phyloP scores from a whole-genome alignment of 1,284 basidiomycete genomes.

The Testicularia cyperi region DNA sequence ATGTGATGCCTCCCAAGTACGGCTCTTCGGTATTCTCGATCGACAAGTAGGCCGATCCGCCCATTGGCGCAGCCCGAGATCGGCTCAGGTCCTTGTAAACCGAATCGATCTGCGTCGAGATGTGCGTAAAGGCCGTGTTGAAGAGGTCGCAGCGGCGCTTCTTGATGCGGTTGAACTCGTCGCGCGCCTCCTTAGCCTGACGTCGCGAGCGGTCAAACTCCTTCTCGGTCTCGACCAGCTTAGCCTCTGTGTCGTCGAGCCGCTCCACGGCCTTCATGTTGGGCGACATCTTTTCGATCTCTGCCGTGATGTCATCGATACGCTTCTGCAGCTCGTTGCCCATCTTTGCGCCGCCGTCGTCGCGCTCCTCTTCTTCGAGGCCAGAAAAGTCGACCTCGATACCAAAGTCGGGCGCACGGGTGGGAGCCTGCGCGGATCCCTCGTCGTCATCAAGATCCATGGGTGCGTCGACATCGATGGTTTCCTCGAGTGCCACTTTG shows the following conservation, averaged over 20 bases:
- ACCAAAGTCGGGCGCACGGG: conserved; percentile 77
- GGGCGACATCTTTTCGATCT: conserved; percentile 91
- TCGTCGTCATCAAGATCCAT: conserved; percentile 42
- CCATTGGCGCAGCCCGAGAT: conserved; percentile 85
- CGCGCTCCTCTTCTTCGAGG: conserved; percentile 79
- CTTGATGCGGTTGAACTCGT: conserved; percentile 86
- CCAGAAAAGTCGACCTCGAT: conserved; percentile 81
- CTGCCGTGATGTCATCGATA: conserved; percentile 62
- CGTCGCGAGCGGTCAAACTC: conserved; percentile 68
- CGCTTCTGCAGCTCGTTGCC: conserved; percentile 71
- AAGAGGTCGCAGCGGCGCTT: conserved; percentile 73
- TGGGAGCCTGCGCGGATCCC: conserved; percentile 76
- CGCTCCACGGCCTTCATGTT: conserved; percentile 94
- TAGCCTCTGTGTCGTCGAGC: conserved; percentile 85
- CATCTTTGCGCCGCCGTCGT: conserved; percentile 71
- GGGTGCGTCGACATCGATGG: conserved; percentile 73
- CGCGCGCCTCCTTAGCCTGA: conserved; percentile 82
- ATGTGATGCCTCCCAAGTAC: conserved; percentile 91
- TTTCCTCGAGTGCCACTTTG: conserved; percentile 89
- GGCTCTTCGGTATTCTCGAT: conserved; percentile 98
- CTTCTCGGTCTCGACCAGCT: conserved; percentile 65
- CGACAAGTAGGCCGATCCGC: conserved; percentile 92
- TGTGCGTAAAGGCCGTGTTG: conserved; percentile 94
- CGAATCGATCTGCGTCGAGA: conserved; percentile 86
- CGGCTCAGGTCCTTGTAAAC: conserved; percentile 98